A percentile compares a stretch with the other conserved stretches of the same genome.
These are phyloP conservation scores for Betula pendula DNA, from an alignment of 306 rosid species.

Conservation along the genomic window DNA sequence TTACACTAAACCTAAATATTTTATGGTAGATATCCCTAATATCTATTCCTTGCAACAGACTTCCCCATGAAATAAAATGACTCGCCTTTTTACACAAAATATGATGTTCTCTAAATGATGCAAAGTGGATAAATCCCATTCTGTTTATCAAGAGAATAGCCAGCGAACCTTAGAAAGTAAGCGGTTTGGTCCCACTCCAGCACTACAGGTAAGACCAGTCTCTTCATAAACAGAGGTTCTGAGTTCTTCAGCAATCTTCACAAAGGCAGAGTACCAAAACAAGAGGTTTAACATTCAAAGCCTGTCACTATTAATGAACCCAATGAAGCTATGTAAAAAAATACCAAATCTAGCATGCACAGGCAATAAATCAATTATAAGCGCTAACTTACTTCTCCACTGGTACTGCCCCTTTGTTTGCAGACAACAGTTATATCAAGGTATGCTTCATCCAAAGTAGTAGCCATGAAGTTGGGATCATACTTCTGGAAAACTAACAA, in stretches of 20 bases:
- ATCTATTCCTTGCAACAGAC: neutral
- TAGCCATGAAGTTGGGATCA: no score
- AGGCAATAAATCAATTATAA: no score
- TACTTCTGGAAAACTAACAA: no score
- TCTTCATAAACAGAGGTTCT: conserved; percentile 67
- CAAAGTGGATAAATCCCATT: neutral
- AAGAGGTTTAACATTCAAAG: conserved; percentile 21
- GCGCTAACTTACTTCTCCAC: no score
- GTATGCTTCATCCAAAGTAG: no score
- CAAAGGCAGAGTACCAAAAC: conserved; percentile 18
- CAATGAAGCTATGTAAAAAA: neutral
- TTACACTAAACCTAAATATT: no score
- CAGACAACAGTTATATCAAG: no score
- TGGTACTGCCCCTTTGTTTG: no score
- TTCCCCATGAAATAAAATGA: neutral
- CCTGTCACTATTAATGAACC: neutral
- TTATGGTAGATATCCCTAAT: neutral
- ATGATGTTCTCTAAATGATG: neutral
- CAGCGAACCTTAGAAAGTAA: conserved; percentile 80
- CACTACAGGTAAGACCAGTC: conserved; percentile 95
- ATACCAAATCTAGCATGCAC: no score
- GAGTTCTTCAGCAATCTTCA: conserved; percentile 78
- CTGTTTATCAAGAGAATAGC: neutral
- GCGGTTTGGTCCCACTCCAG: conserved; percentile 94
- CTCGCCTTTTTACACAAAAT: neutral